Conservation (phyloP, 345 rosid genomes). For the Barbarea vulgaris region DNA sequence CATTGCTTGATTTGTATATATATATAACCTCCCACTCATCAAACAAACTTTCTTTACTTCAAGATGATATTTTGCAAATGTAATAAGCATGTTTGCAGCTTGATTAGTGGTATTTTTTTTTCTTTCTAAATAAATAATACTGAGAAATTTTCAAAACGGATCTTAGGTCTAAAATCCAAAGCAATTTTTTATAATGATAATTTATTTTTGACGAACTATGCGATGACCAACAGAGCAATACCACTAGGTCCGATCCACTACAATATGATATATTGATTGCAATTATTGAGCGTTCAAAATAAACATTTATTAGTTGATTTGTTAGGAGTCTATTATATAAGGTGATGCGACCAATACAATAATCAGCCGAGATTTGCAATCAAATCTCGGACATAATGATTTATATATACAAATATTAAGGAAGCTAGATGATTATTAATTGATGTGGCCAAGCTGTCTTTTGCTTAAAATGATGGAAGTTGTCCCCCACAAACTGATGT, state of each 20-base stretch:
- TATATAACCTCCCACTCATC: neutral
- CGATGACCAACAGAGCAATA: neutral
- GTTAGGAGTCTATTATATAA: neutral
- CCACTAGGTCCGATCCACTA: neutral
- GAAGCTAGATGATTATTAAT: conserved; percentile 24
- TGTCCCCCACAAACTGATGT: conserved; percentile 36
- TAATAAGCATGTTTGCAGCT: neutral
- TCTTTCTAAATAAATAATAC: no score
- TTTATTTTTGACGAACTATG: neutral
- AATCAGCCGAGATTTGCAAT: conserved; percentile 33
- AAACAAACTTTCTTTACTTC: neutral
- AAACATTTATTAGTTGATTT: neutral
- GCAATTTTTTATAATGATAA: neutral
- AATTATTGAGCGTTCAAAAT: neutral
- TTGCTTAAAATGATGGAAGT: conserved; percentile 44
- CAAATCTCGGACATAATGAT: conserved; percentile 36
- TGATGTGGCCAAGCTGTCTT: conserved; percentile 35
- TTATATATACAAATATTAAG: conserved; percentile 1
- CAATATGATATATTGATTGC: neutral
- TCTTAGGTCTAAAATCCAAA: neutral
- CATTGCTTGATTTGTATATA: neutral
- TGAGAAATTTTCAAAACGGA: neutral
- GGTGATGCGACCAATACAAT: conserved; percentile 33
- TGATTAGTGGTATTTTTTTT: neutral
- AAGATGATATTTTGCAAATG: neutral